These are phyloP conservation scores for Chlamydomonas schloesseri DNA, from an alignment of 139 green algal genomes.

Conservation along the genomic window DNA sequence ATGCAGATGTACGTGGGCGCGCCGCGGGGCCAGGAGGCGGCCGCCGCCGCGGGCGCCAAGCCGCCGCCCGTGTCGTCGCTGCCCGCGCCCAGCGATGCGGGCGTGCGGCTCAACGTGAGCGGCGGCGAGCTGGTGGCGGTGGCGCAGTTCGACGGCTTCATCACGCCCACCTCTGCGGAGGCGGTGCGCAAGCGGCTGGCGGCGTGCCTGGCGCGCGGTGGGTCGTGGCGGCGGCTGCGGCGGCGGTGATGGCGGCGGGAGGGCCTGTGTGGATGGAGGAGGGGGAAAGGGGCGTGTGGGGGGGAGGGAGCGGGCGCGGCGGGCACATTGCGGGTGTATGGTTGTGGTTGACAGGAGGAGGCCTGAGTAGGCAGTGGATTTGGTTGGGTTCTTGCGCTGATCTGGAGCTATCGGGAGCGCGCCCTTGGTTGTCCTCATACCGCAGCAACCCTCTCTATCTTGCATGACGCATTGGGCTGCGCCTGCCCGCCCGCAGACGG, in stretches of 20 bases:
- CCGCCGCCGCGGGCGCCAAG: background rate
- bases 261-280: too few relatives aligned
- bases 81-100: conserved; percentile 8
- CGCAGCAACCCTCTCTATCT: too few relatives aligned
- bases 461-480: too few relatives aligned
- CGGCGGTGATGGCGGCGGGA: too few relatives aligned
- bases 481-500: conserved; percentile 49
- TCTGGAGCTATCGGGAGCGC: too few relatives aligned
- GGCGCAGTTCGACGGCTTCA: conserved; percentile 70
- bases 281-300: too few relatives aligned
- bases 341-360: too few relatives aligned
- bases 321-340: too few relatives aligned
- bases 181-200: conserved; percentile 49
- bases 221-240: too few relatives aligned
- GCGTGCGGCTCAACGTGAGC: conserved; percentile 51
- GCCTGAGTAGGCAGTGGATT: too few relatives aligned
- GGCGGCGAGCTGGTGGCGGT: conserved; percentile 76
- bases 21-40: background rate
- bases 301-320: background rate
- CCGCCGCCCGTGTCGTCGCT: conserved; percentile 9
- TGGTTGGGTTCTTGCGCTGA: too few relatives aligned
- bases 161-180: conserved; percentile 64
- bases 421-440: too few relatives aligned
- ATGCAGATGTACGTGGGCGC: conserved; percentile 59
- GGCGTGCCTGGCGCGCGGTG: conserved; percentile 49